A percentile compares a stretch with the other conserved stretches of the same genome.
phyloP scores from a whole-genome alignment of 139 green algal species.

The Chlorella sp. region DNA sequence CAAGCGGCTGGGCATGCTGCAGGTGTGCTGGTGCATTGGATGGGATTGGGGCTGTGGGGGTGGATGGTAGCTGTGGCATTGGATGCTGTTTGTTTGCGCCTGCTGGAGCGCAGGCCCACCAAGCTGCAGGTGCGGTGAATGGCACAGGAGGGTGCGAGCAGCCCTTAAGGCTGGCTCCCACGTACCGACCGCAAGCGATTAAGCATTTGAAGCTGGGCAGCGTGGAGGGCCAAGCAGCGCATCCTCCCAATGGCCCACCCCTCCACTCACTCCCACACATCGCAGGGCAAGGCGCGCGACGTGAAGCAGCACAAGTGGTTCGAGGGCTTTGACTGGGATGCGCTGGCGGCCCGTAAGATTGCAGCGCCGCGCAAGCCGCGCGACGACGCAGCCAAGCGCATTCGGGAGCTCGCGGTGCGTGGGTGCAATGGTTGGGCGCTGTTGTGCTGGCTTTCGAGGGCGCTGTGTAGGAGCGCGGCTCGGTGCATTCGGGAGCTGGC shows the following conservation, averaged over 20 bases:
- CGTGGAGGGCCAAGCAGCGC: too few species aligned
- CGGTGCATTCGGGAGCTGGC: too few species aligned
- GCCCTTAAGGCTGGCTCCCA: too few species aligned
- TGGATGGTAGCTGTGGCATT: too few species aligned
- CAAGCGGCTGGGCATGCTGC: conserved; percentile 90
- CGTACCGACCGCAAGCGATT: too few species aligned
- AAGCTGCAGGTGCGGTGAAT: too few species aligned
- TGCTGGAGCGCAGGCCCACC: too few species aligned
- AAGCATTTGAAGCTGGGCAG: too few species aligned
- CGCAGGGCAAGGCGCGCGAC: conserved; percentile 62
- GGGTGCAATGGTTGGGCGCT: too few species aligned
- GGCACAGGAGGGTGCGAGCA: too few species aligned
- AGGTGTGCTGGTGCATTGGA: conserved; percentile 37
- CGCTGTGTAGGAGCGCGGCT: background rate
- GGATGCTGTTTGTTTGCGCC: too few species aligned
- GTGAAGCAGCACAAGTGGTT: conserved; percentile 96
- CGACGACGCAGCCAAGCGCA: conserved; percentile 83
- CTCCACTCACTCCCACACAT: background rate
- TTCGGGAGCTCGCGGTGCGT: conserved; percentile 74
- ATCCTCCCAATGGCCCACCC: background rate
- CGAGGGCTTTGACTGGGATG: conserved; percentile 88
- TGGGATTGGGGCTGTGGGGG: too few species aligned
- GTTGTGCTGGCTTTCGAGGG: background rate
- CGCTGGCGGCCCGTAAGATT: conserved; percentile 77
- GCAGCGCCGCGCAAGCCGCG: conserved; percentile 70